These are phyloP conservation scores for Psophocarpus tetragonolobus DNA, from an alignment of 306 rosid species.

Conservation along the genomic window DNA sequence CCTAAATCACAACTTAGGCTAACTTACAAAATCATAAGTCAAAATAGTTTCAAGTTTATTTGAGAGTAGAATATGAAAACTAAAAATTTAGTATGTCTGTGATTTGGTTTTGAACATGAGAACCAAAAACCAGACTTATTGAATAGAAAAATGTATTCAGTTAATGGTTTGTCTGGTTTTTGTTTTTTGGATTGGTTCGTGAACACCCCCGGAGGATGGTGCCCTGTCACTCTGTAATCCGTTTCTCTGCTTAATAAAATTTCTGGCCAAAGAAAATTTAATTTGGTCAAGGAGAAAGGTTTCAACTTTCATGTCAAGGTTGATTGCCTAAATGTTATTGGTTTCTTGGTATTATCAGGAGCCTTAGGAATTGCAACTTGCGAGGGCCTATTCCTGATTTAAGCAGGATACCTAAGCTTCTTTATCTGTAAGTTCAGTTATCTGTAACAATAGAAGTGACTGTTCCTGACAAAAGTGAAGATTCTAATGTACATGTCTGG, in stretches of 20 bases:
- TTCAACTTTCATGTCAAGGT: constrained; percentile 3
- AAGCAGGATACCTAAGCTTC: constrained; percentile 57
- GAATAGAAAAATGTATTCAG: background rate
- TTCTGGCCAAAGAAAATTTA: background rate
- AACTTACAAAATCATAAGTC: background rate
- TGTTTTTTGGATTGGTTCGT: background rate
- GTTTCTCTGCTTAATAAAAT: background rate
- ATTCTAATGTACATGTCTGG: background rate
- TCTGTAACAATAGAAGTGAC: constrained; percentile 11
- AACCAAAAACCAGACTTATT: background rate
- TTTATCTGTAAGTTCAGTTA: constrained; percentile 67
- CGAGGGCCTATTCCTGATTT: constrained; percentile 88
- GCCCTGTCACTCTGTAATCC: background rate
- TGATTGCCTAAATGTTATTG: constrained; percentile 31
- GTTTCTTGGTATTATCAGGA: constrained; percentile 55
- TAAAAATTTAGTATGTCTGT: background rate
- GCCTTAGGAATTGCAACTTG: constrained; percentile 83
- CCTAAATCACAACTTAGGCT: background rate
- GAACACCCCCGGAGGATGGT: background rate
- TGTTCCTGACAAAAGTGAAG: constrained; percentile 3
- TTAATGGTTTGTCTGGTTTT: background rate
- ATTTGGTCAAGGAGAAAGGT: constrained; percentile 13
- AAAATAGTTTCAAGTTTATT: background rate
- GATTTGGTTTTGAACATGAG: background rate
- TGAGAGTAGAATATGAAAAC: background rate